Conservation (phyloP, 768 basidiomycete genomes). For the Lactarius tabidus region DNA sequence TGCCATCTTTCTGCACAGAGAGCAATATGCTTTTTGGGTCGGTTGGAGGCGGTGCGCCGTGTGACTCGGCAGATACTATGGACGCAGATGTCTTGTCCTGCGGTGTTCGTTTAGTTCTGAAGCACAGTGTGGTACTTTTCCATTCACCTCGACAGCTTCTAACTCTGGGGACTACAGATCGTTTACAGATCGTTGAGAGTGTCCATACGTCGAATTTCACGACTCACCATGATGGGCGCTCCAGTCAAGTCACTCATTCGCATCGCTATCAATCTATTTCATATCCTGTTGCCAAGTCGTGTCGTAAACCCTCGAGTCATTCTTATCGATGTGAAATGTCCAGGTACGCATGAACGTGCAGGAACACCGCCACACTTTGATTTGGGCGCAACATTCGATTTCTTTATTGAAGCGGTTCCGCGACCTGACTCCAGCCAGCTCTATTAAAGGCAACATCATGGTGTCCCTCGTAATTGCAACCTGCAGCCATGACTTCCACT, state of each 20-base stretch:
- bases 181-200: neutral
- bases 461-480: neutral
- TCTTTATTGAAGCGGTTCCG: neutral
- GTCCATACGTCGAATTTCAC: neutral
- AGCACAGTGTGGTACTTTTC: neutral
- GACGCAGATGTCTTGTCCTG: constrained; percentile 26
- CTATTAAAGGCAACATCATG: neutral
- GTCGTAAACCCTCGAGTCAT: too few species aligned
- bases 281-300: neutral
- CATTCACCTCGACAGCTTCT: neutral
- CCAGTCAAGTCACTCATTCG: neutral
- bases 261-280: neutral
- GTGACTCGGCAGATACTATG: constrained; percentile 21
- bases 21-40: constrained; percentile 17
- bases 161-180: neutral
- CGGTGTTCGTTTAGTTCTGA: neutral
- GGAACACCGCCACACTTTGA: neutral
- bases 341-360: too few species aligned
- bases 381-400: neutral
- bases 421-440: neutral
- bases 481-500: constrained; percentile 6
- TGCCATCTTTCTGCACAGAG: constrained; percentile 21
- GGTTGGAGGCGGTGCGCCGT: constrained; percentile 19
- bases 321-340: too few species aligned
- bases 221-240: constrained; percentile 12